A percentile compares a stretch with the other conserved stretches of the same genome.
phyloP scores from a whole-genome alignment of 208 protist genomes.

The Zelonia costaricensis region DNA sequence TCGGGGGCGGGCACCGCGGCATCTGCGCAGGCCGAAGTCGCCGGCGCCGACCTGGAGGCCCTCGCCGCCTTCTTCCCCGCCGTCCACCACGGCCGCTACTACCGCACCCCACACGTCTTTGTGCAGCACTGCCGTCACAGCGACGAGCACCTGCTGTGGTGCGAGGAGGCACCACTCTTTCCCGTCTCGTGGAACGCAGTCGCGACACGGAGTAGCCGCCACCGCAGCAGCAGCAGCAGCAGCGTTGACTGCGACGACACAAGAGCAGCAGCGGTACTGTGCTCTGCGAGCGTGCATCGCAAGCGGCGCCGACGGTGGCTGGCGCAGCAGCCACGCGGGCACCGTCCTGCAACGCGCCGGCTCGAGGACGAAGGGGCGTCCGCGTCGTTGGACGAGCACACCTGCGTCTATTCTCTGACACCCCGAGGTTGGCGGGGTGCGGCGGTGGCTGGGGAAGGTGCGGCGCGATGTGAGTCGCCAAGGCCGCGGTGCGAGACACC shows the following conservation, averaged over 20 bases:
- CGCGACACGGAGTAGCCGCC: not conserved
- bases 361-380: not conserved
- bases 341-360: not conserved
- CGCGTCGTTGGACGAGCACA: not conserved
- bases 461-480: too few species aligned
- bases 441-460: too few species aligned
- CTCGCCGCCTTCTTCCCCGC: conserved; percentile 66
- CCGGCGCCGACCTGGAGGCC: conserved; percentile 46
- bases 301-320: conserved; percentile 20
- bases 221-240: too few species aligned
- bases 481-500: not conserved
- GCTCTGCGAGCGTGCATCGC: not conserved
- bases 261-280: not conserved
- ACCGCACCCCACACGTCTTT: conserved; percentile 41
- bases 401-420: too few species aligned
- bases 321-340: not conserved
- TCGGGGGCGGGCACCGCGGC: not conserved
- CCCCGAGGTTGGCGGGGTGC: too few species aligned
- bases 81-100: conserved; percentile 58
- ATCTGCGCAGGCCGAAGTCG: not conserved
- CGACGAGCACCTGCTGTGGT: conserved; percentile 63
- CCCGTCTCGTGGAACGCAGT: conserved; percentile 26
- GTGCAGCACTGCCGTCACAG: conserved; percentile 52
- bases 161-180: conserved; percentile 53
- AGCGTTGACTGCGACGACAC: not conserved